Conservation (phyloP, 495 filamentous ascomycete species). For the Hyaloscypha finlandica region DNA sequence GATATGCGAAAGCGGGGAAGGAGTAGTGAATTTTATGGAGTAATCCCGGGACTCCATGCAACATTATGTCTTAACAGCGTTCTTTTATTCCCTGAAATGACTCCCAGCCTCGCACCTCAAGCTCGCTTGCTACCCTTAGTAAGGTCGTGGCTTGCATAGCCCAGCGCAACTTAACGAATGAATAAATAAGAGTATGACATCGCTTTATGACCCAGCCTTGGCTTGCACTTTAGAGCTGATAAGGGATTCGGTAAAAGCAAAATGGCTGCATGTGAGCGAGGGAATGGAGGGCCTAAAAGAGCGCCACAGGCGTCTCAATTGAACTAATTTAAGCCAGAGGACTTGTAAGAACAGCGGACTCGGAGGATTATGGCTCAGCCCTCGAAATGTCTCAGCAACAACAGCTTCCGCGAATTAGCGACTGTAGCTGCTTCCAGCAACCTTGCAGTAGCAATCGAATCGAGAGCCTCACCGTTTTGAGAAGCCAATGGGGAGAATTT, state of each 20-base stretch:
- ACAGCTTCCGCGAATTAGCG: background rate
- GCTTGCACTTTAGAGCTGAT: background rate
- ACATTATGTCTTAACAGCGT: background rate
- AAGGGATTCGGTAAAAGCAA: background rate
- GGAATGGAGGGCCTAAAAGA: background rate
- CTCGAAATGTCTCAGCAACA: background rate
- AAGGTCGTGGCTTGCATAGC: background rate
- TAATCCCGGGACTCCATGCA: background rate
- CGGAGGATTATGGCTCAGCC: background rate
- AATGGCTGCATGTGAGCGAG: background rate
- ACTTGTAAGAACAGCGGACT: background rate
- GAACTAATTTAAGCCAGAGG: background rate
- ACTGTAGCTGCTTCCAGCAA: background rate
- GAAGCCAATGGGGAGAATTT: background rate
- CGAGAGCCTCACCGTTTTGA: background rate
- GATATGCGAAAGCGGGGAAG: background rate
- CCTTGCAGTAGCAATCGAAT: background rate
- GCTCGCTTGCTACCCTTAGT: background rate
- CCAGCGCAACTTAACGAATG: background rate
- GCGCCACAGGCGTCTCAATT: background rate
- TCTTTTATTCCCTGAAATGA: background rate
- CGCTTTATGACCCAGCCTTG: background rate
- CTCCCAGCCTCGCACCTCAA: background rate
- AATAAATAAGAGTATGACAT: background rate
- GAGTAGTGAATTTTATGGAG: background rate